Percentiles rank a stretch among this genome's conserved stretches.
Conservation (phyloP, 345 rosid species). For the Eucalyptus pauciflora region DNA sequence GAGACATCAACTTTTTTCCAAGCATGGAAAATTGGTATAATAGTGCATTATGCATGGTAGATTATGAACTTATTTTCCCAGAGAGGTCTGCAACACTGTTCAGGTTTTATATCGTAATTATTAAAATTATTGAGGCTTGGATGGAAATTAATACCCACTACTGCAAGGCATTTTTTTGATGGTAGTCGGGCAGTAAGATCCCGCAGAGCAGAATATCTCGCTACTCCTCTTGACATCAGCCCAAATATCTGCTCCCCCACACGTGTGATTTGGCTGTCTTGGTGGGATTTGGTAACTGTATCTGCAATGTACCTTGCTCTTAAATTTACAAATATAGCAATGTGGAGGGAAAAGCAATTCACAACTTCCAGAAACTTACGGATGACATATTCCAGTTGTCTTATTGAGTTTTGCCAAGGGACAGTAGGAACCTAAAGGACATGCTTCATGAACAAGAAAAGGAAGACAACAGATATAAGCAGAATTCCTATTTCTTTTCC, state of each 20-base stretch:
- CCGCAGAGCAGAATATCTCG: slow-evolving; percentile 71
- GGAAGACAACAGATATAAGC: background rate
- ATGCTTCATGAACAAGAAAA: slow-evolving; percentile 40
- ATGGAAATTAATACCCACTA: slow-evolving; percentile 64
- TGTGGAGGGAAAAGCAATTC: background rate
- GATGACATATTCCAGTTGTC: slow-evolving; percentile 62
- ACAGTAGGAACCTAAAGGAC: slow-evolving; percentile 79
- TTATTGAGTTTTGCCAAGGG: slow-evolving; percentile 70
- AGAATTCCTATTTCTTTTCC: background rate
- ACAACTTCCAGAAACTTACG: slow-evolving; percentile 41
- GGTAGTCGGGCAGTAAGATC: slow-evolving; percentile 80
- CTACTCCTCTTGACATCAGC: slow-evolving; percentile 39
- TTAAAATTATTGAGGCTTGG: slow-evolving; percentile 3
- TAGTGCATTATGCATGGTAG: background rate
- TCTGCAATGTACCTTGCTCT: slow-evolving; percentile 23
- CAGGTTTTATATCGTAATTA: background rate
- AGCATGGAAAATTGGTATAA: background rate
- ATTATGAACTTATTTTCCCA: background rate
- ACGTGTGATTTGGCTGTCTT: slow-evolving; percentile 49
- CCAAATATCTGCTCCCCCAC: slow-evolving; percentile 84
- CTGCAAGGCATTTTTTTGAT: slow-evolving; percentile 47
- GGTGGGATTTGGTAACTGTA: slow-evolving; percentile 73
- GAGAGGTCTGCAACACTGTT: background rate
- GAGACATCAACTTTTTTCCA: background rate
- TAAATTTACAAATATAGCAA: background rate